Evolutionary conservation across 306 rosid genomes (phyloP).

Genomic region (Dalbergia oliveri): DNA sequence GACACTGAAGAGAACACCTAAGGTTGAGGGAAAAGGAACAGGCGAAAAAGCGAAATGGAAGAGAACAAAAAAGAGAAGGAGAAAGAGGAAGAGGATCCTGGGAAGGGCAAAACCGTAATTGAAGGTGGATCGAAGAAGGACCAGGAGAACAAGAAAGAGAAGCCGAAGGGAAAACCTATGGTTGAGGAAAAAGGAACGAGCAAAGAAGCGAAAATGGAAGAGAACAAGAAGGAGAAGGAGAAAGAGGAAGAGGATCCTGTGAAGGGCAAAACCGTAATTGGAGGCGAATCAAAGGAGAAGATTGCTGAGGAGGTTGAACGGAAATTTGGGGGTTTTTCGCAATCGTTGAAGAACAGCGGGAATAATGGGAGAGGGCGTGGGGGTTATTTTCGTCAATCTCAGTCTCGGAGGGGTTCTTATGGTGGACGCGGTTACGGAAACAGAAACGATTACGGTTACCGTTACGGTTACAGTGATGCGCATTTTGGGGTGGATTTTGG

Average conservation of each 20-base stretch:
- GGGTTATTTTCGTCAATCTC: background rate
- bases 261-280: conserved; percentile 17
- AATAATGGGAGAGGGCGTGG: background rate
- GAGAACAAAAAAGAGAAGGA: conserved; percentile 1
- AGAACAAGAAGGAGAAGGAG: conserved; percentile 6
- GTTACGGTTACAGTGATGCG: background rate
- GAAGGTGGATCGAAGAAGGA: conserved; percentile 1
- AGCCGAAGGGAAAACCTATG: background rate
- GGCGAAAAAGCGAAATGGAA: background rate
- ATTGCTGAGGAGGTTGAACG: conserved; percentile 25
- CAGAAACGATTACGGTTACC: background rate
- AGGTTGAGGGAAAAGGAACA: background rate
- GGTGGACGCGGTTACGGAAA: background rate
- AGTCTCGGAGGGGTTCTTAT: conserved; percentile 11
- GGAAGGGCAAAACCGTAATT: no score
- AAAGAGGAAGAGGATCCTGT: conserved; percentile 1
- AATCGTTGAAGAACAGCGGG: conserved; percentile 2
- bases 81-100: background rate
- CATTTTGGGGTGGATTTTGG: background rate
- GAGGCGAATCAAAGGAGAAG: conserved; percentile 12
- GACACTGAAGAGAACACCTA: background rate
- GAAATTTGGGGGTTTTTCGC: conserved; percentile 38
- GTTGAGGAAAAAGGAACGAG: background rate
- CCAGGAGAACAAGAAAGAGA: no score
- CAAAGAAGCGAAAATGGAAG: background rate